These are phyloP conservation scores for Pseudonitzschia multiseries DNA, from an alignment of 108 stramenopile species.

Conservation along the genomic window DNA sequence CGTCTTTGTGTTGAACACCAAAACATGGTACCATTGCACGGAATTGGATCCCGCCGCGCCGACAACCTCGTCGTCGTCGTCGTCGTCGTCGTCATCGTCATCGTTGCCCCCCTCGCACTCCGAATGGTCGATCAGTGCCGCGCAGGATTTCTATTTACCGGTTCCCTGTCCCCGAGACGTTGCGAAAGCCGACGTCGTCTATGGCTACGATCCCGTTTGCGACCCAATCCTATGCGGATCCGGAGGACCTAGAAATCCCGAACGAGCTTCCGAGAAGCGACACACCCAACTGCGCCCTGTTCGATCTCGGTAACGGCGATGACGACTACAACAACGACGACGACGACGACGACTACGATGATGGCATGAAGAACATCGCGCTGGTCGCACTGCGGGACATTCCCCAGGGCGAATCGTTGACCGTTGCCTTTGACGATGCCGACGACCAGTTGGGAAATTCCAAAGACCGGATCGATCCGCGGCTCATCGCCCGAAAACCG, in stretches of 20 bases:
- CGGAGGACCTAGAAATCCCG: neutral
- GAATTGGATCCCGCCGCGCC: conserved; percentile 6
- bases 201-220: conserved; percentile 6
- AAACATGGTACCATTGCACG: conserved; percentile 32
- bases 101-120: too few relatives aligned
- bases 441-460: conserved; percentile 19
- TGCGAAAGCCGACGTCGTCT: neutral
- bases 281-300: conserved; percentile 4
- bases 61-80: too few relatives aligned
- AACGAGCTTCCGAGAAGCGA: conserved; percentile 6
- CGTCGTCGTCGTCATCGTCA: too few relatives aligned
- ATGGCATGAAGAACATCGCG: neutral
- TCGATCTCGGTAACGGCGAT: neutral
- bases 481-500: neutral
- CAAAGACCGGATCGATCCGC: conserved; percentile 15
- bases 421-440: conserved; percentile 9
- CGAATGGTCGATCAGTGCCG: conserved; percentile 23
- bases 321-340: neutral
- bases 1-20: conserved; percentile 24
- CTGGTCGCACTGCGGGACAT: conserved; percentile 13
- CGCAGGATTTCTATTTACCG: conserved; percentile 28
- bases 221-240: neutral
- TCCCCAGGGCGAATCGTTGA: conserved; percentile 2
- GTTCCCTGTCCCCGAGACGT: conserved; percentile 10
- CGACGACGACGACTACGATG: neutral